Conservation (phyloP, 352 stramenopile species). For the Phytopythium vexans region DNA sequence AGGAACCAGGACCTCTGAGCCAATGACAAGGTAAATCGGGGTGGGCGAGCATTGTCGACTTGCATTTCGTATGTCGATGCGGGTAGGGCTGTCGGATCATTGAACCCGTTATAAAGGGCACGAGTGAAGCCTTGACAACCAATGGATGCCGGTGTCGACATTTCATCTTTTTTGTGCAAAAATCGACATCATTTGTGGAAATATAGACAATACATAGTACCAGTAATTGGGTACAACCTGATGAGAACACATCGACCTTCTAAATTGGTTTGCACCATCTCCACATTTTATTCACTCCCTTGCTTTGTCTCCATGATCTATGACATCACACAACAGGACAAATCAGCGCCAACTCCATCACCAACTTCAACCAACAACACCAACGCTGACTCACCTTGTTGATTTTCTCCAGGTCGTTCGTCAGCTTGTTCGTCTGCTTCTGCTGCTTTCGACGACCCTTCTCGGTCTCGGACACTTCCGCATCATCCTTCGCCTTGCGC, state of each 20-base stretch:
- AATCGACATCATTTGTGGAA: constrained; percentile 4
- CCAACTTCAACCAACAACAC: constrained; percentile 5
- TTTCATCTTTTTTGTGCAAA: constrained; percentile 2
- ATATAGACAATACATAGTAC: neutral
- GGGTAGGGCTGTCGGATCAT: neutral
- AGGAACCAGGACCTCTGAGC: no score
- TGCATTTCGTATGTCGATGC: neutral
- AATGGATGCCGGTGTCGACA: constrained; percentile 14
- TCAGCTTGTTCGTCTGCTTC: constrained; percentile 63
- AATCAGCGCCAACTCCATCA: constrained; percentile 1
- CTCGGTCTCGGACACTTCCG: constrained; percentile 19
- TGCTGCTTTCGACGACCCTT: constrained; percentile 52
- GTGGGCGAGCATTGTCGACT: neutral
- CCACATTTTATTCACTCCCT: constrained; percentile 6
- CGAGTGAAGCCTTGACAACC: constrained; percentile 21
- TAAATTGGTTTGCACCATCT: neutral
- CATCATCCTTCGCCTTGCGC: constrained; percentile 15
- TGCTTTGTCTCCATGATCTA: constrained; percentile 32
- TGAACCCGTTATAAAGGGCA: constrained; percentile 8
- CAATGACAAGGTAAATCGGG: neutral
- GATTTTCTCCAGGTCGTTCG: constrained; percentile 72
- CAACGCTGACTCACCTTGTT: constrained; percentile 39
- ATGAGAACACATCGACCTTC: neutral
- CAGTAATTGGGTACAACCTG: no score
- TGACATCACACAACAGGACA: constrained; percentile 1